Evolutionary conservation across 176 grass and related monocot genomes (phyloP), one percentile per base, ranked within the genome.

Genomic region (Aegilops tauschii): DNA sequence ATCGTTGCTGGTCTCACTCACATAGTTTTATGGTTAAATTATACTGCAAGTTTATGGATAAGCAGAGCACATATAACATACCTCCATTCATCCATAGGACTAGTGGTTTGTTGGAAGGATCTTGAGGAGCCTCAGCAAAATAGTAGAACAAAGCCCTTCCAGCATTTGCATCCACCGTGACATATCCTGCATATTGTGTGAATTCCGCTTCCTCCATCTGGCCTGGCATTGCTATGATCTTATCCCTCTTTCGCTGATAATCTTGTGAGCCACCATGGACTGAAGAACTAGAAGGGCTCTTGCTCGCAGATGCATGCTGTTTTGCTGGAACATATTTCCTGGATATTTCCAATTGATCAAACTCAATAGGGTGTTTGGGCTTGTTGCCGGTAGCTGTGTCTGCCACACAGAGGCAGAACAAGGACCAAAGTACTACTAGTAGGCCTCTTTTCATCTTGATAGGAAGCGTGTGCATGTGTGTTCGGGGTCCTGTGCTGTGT

Each of bases 21-120:
- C 34, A 62, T 44, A 30, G 70, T 44, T 63, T 62, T 8, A 47
- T 42, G 13, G 31, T 76, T 58, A 73, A 64, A 87, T 40, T 68
- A 13, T 14, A 36, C 45, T 75, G 56, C 7, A 36, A 42, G 37
- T 68, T 66, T 44, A 86, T 40, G 18, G 44, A 44, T 28, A 73
- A 70, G 34, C 45, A 4, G 42, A 62, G 5, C 16, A 82, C 28
- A 65, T 58, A 23, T 27, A 30, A 18, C 84, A 44, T 86, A 93
- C 91, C 91, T 93, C 94, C 94, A 63, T 96, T 96, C 13, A 93
- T 82, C 94, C 94, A 96, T 72, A 96, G 73, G 82, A 93, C 89
- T 59, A 96, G 82, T 1, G 94, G 91, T 84, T 91, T 87, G 27
- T 84, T 73, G 14, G 29, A 80, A 61, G 87, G 56, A 81, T 91